These are phyloP conservation scores for Termitomyces sp. DNA, from an alignment of 768 basidiomycete species.

Conservation along the genomic window DNA sequence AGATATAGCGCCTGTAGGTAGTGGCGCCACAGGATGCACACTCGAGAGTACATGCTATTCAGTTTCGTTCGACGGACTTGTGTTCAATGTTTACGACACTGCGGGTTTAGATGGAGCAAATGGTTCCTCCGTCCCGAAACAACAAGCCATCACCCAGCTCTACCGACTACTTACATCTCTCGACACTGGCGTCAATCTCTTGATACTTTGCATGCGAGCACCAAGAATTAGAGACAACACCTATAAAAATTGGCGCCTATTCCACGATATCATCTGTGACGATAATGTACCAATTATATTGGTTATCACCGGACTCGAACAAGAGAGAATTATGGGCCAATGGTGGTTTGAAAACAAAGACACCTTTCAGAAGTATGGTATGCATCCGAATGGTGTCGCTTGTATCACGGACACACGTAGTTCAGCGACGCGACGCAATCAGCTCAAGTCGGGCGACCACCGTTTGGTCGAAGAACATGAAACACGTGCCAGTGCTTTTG, in stretches of 20 bases:
- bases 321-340: conserved; percentile 20
- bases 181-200: conserved; percentile 16
- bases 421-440: too few relatives aligned
- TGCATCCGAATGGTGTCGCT: neutral
- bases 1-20: conserved; percentile 22
- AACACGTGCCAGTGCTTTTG: too few relatives aligned
- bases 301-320: conserved; percentile 32
- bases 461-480: conserved; percentile 21
- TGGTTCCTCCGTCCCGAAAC: conserved; percentile 12
- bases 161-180: conserved; percentile 25
- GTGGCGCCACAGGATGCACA: conserved; percentile 29
- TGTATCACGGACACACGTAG: neutral
- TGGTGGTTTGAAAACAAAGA: conserved; percentile 30
- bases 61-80: conserved; percentile 16
- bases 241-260: conserved; percentile 31
- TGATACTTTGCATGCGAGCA: neutral
- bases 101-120: conserved; percentile 32
- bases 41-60: conserved; percentile 22
- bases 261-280: conserved; percentile 28
- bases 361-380: conserved; percentile 17
- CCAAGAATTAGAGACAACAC: neutral
- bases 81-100: conserved; percentile 30
- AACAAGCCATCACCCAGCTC: conserved; percentile 18
- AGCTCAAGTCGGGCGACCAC: too few relatives aligned
- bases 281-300: conserved; percentile 32